These are phyloP conservation scores for Canariomyces notabilis DNA, from an alignment of 2,329 filamentous ascomycete species.

Conservation along the genomic window DNA sequence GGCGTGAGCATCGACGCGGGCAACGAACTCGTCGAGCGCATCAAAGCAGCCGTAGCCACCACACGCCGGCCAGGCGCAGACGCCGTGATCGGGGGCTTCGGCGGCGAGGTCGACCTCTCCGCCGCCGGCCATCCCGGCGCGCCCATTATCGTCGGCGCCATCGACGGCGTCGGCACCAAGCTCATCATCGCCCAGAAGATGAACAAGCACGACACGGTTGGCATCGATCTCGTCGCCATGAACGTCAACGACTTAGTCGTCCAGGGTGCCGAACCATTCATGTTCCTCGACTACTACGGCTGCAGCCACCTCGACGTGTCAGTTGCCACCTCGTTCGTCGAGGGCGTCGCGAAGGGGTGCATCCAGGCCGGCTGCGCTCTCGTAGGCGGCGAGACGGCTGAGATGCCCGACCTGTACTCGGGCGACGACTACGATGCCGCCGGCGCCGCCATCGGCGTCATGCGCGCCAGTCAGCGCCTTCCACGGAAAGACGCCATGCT, in stretches of 20 bases:
- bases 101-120: constrained; percentile 75
- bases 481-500: constrained; percentile 73
- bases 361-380: constrained; percentile 79
- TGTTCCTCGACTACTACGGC: constrained; percentile 97
- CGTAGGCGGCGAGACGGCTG: constrained; percentile 94
- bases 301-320: constrained; percentile 80
- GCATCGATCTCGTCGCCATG: constrained; percentile 96
- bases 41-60: constrained; percentile 82
- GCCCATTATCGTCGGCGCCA: constrained; percentile 85
- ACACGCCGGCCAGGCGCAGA: constrained; percentile 84
- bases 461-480: constrained; percentile 63
- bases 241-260: constrained; percentile 98
- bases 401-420: constrained; percentile 95
- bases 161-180: constrained; percentile 95
- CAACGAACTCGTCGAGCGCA: constrained; percentile 85
- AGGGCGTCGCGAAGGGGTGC: constrained; percentile 85
- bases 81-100: constrained; percentile 92
- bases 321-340: constrained; percentile 77
- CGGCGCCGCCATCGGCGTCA: constrained; percentile 82
- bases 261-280: constrained; percentile 88
- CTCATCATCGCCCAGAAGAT: constrained; percentile 91
- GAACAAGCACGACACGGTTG: constrained; percentile 87
- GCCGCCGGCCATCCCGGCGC: constrained; percentile 67
- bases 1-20: constrained; percentile 93
- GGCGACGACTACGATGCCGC: constrained; percentile 89